Base-by-base conservation (phyloP, 2,329 filamentous ascomycete genomes). In the Ceratocystis albifundus region DNA sequence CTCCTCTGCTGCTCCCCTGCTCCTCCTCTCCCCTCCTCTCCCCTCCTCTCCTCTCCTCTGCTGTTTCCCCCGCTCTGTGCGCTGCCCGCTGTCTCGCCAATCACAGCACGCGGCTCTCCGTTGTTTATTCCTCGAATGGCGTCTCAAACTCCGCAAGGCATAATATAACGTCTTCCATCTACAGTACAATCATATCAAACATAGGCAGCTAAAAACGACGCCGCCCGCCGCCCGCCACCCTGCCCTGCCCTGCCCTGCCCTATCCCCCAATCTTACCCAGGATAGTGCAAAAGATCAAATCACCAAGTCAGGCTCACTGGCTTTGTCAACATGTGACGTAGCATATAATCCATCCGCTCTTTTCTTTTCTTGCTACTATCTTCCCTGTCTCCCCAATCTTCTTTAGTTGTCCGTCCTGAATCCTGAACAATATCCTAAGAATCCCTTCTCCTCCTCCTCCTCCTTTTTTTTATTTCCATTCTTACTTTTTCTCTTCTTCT, bases 351-450 rank as follows among this genome's bases (percentile, higher is more conserved):
- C 48, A 25, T n/a, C 17, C 45, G 17, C 22, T 25, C 10, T 53
- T 25, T 25, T n/a, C 10, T 17, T 30, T 32, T 28, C 46, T 1
- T 22, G 15, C n/a, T 20, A 12, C n/a, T 1, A 5, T 12, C 53
- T 5, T 57, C 22, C 25, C 20, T 30, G 12, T 30, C n/a, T n/a
- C n/a, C n/a, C n/a, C n/a, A 28, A 7, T 17, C 53, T 57, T 61
- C 10, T 62, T 62, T 62, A 7, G 17, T 45, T 48, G 55, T 59
- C 32, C 48, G 53, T 66, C 62, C 53, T 61, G 30, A 57, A 36
- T 32, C 46, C 59, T 64, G 36, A n/a, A 46, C 44, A 41, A 61
- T 62, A 45, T 46, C 12, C 61, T 32, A 28, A 36, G 36, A 41
- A 7, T 25, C 46, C 46, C 12, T 59, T 17, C 12, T 25, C 15